Evolutionary conservation across 192 early-diverging fungal genomes (phyloP).

Genomic region (Gonapodya sp.): DNA sequence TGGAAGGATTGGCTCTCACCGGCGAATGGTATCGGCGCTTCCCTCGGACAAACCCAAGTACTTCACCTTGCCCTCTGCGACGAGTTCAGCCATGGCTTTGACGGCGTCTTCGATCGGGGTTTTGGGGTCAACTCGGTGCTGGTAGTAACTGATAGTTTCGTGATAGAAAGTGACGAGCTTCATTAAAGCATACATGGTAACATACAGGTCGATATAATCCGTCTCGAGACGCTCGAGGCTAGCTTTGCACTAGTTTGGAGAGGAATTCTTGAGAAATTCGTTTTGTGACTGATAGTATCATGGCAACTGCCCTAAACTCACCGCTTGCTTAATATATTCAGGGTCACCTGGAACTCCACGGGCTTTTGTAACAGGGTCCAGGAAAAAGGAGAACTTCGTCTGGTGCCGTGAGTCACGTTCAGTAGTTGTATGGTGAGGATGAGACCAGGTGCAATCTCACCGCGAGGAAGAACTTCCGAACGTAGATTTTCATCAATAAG

Average conservation of each 20-base stretch:
- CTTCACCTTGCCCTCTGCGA: conserved; percentile 55
- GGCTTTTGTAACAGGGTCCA: no score
- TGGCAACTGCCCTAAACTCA: neutral
- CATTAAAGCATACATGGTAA: no score
- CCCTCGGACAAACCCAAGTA: conserved; percentile 53
- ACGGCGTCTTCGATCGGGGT: conserved; percentile 56
- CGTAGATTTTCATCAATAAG: neutral
- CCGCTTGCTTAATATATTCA: neutral
- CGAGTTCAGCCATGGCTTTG: conserved; percentile 46
- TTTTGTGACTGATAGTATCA: neutral
- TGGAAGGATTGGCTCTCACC: neutral
- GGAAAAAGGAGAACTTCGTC: conserved; percentile 1
- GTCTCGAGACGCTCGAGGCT: neutral
- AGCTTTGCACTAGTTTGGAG: neutral
- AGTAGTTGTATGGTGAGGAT: no score
- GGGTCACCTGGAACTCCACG: neutral
- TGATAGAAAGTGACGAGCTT: neutral
- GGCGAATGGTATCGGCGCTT: conserved; percentile 43
- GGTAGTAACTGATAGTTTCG: neutral
- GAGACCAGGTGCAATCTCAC: neutral
- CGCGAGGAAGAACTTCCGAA: neutral
- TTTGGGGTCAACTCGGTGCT: conserved; percentile 21
- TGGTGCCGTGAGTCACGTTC: no score
- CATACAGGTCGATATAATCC: conserved; percentile 17
- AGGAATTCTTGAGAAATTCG: neutral